A percentile compares a stretch with the other conserved stretches of the same genome.
Evolutionary conservation across 2,329 filamentous ascomycete genomes (phyloP).

Genomic region (Chrysoporthe deuterocubensis): DNA sequence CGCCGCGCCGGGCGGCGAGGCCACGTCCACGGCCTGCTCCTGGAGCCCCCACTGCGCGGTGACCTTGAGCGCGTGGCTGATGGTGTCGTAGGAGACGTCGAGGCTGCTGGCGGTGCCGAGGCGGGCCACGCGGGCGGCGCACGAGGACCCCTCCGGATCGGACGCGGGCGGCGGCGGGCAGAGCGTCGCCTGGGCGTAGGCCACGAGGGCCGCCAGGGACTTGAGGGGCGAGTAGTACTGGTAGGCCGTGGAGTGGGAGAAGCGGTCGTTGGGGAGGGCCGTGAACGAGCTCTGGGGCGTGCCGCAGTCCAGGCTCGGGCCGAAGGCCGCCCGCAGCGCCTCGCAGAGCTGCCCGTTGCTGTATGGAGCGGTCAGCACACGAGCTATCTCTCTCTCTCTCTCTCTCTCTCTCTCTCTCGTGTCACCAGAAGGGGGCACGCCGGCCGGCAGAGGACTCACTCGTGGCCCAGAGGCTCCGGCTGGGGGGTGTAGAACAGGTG

Average conservation of each 20-base stretch:
- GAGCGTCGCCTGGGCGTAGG: constrained; percentile 55
- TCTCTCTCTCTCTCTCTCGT: no score
- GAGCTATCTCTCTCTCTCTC: no score
- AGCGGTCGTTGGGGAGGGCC: constrained; percentile 56
- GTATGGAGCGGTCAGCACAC: not conserved
- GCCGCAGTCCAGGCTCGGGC: constrained; percentile 39
- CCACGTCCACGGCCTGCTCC: constrained; percentile 45
- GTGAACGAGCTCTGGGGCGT: constrained; percentile 63
- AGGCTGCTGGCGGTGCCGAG: constrained; percentile 63
- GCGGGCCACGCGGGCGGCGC: constrained; percentile 50
- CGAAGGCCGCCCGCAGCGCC: constrained; percentile 39
- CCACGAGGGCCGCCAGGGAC: constrained; percentile 57
- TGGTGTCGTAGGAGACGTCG: constrained; percentile 77
- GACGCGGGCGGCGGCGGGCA: constrained; percentile 47
- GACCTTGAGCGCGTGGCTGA: constrained; percentile 66
- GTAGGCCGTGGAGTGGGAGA: constrained; percentile 63
- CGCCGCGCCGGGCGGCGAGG: constrained; percentile 37
- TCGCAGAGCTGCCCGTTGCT: constrained; percentile 38
- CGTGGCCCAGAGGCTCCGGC: constrained; percentile 37
- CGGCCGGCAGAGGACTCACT: constrained; percentile 29
- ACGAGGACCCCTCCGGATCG: constrained; percentile 39
- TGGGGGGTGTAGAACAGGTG: constrained; percentile 77
- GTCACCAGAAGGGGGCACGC: not conserved
- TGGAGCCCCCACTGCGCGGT: constrained; percentile 66
- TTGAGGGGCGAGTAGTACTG: constrained; percentile 74